phyloP scores from a whole-genome alignment of 345 rosid species.

The Trapa incisa region DNA sequence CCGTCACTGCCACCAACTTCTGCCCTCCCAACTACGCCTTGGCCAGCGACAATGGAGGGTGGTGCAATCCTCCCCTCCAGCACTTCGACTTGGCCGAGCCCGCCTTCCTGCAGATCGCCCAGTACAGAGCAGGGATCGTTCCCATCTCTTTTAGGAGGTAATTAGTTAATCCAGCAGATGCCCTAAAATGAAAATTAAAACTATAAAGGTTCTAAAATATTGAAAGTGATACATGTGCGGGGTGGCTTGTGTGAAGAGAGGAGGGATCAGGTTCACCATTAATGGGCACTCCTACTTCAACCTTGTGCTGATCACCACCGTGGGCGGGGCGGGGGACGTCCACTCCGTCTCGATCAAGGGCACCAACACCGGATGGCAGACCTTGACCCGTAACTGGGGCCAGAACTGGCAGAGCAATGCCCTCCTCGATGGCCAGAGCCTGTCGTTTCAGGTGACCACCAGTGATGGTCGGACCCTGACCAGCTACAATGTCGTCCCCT shows the following conservation, averaged over 20 bases:
- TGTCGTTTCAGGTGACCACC: slow-evolving; percentile 81
- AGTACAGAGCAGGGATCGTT: slow-evolving; percentile 86
- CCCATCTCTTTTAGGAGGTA: slow-evolving; percentile 84
- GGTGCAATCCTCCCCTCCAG: slow-evolving; percentile 98
- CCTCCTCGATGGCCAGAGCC: slow-evolving; percentile 61
- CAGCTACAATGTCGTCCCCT: slow-evolving; percentile 42
- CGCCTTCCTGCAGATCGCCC: slow-evolving; percentile 84
- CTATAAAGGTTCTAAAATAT: too few relatives aligned
- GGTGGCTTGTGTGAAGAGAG: slow-evolving; percentile 75
- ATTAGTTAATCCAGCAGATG: neutral
- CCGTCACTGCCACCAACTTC: slow-evolving; percentile 70
- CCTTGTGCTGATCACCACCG: slow-evolving; percentile 68
- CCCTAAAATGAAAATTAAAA: too few relatives aligned
- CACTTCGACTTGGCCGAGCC: slow-evolving; percentile 98
- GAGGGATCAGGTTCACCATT: slow-evolving; percentile 76
- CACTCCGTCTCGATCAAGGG: slow-evolving; percentile 78
- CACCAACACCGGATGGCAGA: slow-evolving; percentile 70
- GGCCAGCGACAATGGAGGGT: slow-evolving; percentile 79
- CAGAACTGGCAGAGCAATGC: slow-evolving; percentile 98
- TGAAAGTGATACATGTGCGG: slow-evolving; percentile 17
- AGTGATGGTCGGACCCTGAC: slow-evolving; percentile 72
- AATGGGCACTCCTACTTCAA: slow-evolving; percentile 96
- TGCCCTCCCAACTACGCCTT: slow-evolving; percentile 74
- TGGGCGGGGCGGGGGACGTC: slow-evolving; percentile 80
- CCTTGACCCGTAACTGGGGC: slow-evolving; percentile 96